These are phyloP conservation scores for Metschnikowia reukaufii DNA, from an alignment of 805 yeast species.

Conservation along the genomic window DNA sequence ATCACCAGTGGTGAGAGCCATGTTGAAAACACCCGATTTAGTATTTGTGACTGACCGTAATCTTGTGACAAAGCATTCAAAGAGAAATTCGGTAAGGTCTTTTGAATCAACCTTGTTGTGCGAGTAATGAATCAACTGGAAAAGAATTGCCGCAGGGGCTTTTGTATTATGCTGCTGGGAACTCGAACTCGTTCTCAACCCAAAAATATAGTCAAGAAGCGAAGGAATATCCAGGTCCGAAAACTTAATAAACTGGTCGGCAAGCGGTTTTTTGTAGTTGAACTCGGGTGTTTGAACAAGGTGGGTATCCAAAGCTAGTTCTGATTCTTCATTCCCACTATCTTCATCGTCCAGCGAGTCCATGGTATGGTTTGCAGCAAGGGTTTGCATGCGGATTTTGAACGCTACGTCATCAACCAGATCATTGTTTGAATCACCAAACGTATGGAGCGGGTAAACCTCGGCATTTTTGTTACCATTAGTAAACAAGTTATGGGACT, in stretches of 20 bases:
- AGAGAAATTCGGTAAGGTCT: conserved; percentile 56
- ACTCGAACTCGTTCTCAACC: conserved; percentile 40
- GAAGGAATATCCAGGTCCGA: conserved; percentile 56
- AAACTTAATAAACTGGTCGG: conserved; percentile 62
- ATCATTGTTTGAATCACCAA: conserved; percentile 23
- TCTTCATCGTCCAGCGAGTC: conserved; percentile 23
- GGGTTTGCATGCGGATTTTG: conserved; percentile 34
- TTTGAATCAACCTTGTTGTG: conserved; percentile 55
- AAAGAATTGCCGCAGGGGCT: conserved; percentile 68
- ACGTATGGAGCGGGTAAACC: conserved; percentile 18
- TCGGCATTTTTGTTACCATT: conserved; percentile 11
- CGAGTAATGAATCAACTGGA: conserved; percentile 70
- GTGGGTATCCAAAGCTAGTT: conserved; percentile 28
- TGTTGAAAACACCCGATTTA: conserved; percentile 56
- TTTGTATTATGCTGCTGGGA: conserved; percentile 47
- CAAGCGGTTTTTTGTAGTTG: conserved; percentile 54
- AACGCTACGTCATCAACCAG: conserved; percentile 36
- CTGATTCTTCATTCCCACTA: conserved; percentile 27
- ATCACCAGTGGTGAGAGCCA: conserved; percentile 30
- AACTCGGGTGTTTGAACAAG: conserved; percentile 41
- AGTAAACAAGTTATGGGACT: conserved; percentile 45
- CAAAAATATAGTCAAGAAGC: conserved; percentile 48
- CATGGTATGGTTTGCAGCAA: conserved; percentile 23
- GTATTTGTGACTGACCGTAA: conserved; percentile 60
- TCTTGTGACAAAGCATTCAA: conserved; percentile 60